These are phyloP conservation scores for Debaryomyces nepalensis DNA, from an alignment of 1,139 yeast species.

Conservation along the genomic window DNA sequence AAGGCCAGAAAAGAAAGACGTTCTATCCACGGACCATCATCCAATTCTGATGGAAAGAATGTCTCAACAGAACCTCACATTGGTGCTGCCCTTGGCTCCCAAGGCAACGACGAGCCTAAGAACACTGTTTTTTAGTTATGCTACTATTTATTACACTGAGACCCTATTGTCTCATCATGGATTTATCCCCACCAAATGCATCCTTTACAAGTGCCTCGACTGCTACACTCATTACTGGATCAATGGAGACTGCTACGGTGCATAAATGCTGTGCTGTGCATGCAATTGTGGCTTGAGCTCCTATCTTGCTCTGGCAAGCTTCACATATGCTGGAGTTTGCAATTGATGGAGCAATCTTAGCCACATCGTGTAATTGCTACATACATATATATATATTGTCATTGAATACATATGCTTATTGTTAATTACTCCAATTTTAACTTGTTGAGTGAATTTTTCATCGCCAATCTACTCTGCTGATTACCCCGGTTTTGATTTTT, in stretches of 20 bases:
- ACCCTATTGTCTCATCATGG: background rate
- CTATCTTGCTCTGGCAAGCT: too few relatives aligned
- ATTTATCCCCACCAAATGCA: background rate
- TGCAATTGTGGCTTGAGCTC: background rate
- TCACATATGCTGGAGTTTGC: background rate
- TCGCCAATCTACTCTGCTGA: background rate
- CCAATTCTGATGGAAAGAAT: slow-evolving; percentile 19
- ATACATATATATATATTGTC: slow-evolving; percentile 6
- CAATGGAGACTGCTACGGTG: too few relatives aligned
- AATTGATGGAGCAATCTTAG: slow-evolving; percentile 1
- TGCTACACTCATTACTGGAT: too few relatives aligned
- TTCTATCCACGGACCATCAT: slow-evolving; percentile 19
- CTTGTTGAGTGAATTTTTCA: background rate
- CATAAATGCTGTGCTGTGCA: too few relatives aligned
- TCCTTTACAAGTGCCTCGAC: too few relatives aligned
- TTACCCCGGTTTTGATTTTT: slow-evolving; percentile 3
- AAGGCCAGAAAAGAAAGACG: slow-evolving; percentile 35
- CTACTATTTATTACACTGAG: slow-evolving; percentile 1
- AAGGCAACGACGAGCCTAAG: slow-evolving; percentile 12
- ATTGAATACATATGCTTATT: slow-evolving; percentile 9
- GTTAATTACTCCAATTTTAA: slow-evolving; percentile 1
- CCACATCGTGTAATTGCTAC: slow-evolving; percentile 3
- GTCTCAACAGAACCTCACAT: slow-evolving; percentile 18
- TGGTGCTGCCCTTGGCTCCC: slow-evolving; percentile 13
- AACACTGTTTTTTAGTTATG: slow-evolving; percentile 8